Evolutionary conservation across 106 monocot species (phyloP), one percentile per base, ranked within the genome.

Genomic region (Dendrobium chrysotoxum): DNA sequence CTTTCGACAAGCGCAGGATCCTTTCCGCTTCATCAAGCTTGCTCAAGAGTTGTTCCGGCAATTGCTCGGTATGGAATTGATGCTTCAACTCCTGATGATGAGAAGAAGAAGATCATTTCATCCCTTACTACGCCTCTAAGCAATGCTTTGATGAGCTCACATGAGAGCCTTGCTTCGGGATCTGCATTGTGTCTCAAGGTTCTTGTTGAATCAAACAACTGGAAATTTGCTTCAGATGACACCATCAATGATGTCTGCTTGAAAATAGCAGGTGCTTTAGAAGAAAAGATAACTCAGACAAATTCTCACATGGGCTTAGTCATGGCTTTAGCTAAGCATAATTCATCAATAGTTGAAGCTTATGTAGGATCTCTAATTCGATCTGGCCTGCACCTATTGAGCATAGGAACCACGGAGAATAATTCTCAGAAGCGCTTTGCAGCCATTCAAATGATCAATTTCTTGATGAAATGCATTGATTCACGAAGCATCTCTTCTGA

Each of bases 41-140:
- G 97, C 81, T 87, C 94, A 8, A 98, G 91, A 80, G 97, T 98
- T 0, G 97, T 94, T 54, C 94, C 94, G 8, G 94, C 97, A 0
- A 91, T 98, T 46, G 97, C 97, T 26, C 91, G 97, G n/a, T 95
- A 98, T 79, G 97, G 88, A 39, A 98, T 98, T 31, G 92, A 98
- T 23, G 88, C 87, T 30, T 92, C 92, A 3, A 91, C 89, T 4
- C 86, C 90, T 6, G 86, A 89, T 8, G 82, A 72, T 31, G 97
- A 92, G 82, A 94, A 92, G 86, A 80, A 72, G 5, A 85, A 45
- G 84, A 95, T 98, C 42, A 95, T 98, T 61, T 28, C 28, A 18
- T 89, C 86, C 20, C 94, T 98, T 15, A 92, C 90, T 85, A 86
- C 80, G 81, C 97, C 97, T 58, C 82, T 98, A 5, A 85, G 80